Evolutionary conservation across 352 stramenopile genomes (phyloP).

Genomic region (Aphanomyces stellatus): DNA sequence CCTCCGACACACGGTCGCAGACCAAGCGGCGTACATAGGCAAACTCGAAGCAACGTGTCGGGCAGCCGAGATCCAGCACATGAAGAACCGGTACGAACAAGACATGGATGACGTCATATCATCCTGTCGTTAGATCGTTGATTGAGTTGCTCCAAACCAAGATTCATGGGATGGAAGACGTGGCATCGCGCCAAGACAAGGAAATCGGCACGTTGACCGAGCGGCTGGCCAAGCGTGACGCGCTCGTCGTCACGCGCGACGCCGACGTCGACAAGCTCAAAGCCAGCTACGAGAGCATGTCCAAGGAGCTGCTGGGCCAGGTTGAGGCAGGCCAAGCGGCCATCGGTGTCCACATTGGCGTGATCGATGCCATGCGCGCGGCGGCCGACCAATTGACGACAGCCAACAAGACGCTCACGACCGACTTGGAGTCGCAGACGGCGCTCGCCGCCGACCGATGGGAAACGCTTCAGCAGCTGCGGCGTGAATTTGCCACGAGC

Average conservation of each 20-base stretch:
- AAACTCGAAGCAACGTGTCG: constrained; percentile 4
- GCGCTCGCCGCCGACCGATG: not conserved
- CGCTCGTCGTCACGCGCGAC: not conserved
- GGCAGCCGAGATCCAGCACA: constrained; percentile 11
- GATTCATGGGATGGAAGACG: constrained; percentile 5
- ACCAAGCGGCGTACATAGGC: not conserved
- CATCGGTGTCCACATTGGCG: not conserved
- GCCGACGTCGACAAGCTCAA: constrained; percentile 11
- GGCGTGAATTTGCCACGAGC: not conserved
- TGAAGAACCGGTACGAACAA: constrained; percentile 16
- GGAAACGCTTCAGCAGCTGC: not conserved
- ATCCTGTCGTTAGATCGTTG: not conserved
- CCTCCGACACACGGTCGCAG: not conserved
- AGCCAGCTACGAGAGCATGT: not conserved
- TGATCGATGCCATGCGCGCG: not conserved
- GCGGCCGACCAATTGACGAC: not conserved
- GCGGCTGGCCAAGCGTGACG: not conserved
- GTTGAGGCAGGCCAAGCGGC: not conserved
- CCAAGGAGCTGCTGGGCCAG: not conserved
- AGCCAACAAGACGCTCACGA: not conserved
- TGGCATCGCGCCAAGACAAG: constrained; percentile 4
- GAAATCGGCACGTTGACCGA: not conserved
- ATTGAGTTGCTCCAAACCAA: constrained; percentile 17
- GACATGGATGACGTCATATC: not conserved
- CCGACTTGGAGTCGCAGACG: not conserved